Evolutionary conservation across 1,139 yeast species (phyloP).

Genomic region (Magnusiomyces tetraspermus): DNA sequence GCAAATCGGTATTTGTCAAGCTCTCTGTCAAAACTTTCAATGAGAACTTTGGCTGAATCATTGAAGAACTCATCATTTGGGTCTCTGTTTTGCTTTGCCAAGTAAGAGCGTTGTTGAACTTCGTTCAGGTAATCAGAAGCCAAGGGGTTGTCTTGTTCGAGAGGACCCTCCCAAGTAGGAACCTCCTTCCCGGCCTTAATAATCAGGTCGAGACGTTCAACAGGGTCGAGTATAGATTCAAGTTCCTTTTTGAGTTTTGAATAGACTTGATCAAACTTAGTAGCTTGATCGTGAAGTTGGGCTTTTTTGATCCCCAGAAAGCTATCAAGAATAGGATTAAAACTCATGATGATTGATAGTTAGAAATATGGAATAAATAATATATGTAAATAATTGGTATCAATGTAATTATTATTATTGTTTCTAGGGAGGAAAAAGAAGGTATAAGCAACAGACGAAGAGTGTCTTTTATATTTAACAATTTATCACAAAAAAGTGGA

Average conservation of each 20-base stretch:
- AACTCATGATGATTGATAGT: neutral
- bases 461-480: too few relatives aligned
- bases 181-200: neutral
- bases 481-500: too few relatives aligned
- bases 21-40: constrained; percentile 10
- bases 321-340: neutral
- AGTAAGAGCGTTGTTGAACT: neutral
- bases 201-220: neutral
- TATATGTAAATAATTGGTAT: neutral
- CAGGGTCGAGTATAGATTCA: neutral
- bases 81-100: neutral
- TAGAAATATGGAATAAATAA: neutral
- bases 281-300: neutral
- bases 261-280: neutral
- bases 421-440: too few relatives aligned
- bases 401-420: too few relatives aligned
- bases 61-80: neutral
- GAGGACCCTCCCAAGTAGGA: neutral
- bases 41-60: neutral
- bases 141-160: neutral
- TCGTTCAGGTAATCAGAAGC: neutral
- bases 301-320: neutral
- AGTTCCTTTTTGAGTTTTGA: neutral
- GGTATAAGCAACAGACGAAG: too few relatives aligned
- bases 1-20: constrained; percentile 15